Evolutionary conservation across 2,329 filamentous ascomycete genomes (phyloP), one percentile per base, ranked within the genome.

Genomic region (Lasiodiplodia theobromae): DNA sequence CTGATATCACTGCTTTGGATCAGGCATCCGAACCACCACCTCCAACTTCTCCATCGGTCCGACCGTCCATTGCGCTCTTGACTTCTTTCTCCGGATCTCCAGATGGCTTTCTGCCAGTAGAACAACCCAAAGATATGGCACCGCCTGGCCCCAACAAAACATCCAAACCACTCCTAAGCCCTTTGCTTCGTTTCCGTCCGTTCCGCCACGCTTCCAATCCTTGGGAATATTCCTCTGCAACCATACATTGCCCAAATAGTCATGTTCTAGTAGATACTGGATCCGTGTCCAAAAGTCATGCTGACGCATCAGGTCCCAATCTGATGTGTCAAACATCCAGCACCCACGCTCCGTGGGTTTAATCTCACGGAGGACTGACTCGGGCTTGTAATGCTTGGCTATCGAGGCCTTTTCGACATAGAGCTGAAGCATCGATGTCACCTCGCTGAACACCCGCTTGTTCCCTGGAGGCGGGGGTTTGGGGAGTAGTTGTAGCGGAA

Each of bases 91-190:
- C 44, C 44, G 44, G 21, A 68, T 63, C 56, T 68, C 28, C 16
- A 34, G 25, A 21, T 68, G 56, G 25, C 66, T 68, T n/a, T 68
- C 54, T 31, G 54, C 28, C n/a, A 63, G 37, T 34, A 68, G 16
- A 5, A 53, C 47, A 8, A 77, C 89, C 93, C 64, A 90, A 79
- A 49, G 94, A 77, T 96, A 90, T 66, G 88, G 86, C 0, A 88
- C 87, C 0, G 93, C 82, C 70, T 90, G 86, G 0, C 92, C 94
- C 90, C 92, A 97, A 74, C 92, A 92, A 76, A 92, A 96, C 1
- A 95, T 77, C 40, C 88, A 86, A 2, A 96, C 77, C 1, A 72
- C 77, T 68, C 83, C 80, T 12, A 80, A 70, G 12, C 70, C 63
- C 14, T 67, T 51, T n/a, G 52, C 65, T 68, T 18, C 66, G 18